Evolutionary conservation across 495 filamentous ascomycete genomes (phyloP), one percentile per base, ranked within the genome.

Genomic region (Penicillium antarcticum): DNA sequence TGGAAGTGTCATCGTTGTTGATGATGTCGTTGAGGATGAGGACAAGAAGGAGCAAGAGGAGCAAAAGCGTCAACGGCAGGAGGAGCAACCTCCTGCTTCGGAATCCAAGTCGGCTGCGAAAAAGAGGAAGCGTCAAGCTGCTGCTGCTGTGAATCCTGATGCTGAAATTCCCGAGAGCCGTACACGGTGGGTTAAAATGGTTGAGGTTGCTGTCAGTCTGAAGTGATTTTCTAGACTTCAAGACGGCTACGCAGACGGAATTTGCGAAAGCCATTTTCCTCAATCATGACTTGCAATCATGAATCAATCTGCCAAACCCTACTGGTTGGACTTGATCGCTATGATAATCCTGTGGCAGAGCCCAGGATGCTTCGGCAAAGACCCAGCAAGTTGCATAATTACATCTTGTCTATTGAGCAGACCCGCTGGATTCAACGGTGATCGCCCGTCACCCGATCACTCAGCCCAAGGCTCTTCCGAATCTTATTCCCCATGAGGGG

Each of bases 1-100:
- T 42, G 82, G 85, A 51, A 85, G 78, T 58, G 73, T 89, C 18
- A 68, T 80, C 16, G 81, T 84, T 37, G 79, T 92, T 24, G 88
- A 92, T 74, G 88, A 91, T 75, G 67, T 91, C 33, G 73, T 79
- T 45, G 69, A 70, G 42, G 70, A 69, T 41, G 67, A 66, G 13
- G 66, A 60, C 29, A 60, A 38, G 26, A 70, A 61, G 48, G 52
- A 55, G 35, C 37, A 41, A 36, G 54, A 59, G 31, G 42, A 49
- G n/a, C 35, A 61, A 42, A 62, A 63, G 37, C 53, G 36, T 26
- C 58, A 58, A 31, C 61, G 53, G 33, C 57, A 61, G 44, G 67
- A 65, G 14, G 43, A 53, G 48, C 29, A 51, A 43, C 36, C 26
- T 13, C 11, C 39, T 17, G 26, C 42, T 13, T 19, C 53, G 3